A percentile compares a stretch with the other conserved stretches of the same genome.
phyloP scores from a whole-genome alignment of 768 basidiomycete genomes.

The Cystoderma amianthinum region DNA sequence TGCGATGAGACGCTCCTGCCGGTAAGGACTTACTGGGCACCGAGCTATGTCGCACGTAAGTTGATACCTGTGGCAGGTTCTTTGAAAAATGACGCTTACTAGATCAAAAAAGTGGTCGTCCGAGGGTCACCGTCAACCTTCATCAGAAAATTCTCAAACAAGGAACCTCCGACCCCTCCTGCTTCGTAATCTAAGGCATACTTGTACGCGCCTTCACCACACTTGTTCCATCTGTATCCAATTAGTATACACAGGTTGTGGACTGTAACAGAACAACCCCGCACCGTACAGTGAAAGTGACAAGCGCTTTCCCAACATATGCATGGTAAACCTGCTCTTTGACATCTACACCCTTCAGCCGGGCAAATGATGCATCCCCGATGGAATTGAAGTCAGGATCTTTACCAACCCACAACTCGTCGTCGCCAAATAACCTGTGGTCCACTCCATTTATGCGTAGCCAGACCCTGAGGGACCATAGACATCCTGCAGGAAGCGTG shows the following conservation, averaged over 20 bases:
- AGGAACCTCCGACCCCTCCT: conserved; percentile 45
- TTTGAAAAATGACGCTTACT: conserved; percentile 29
- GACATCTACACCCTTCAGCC: conserved; percentile 31
- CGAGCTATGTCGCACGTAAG: conserved; percentile 26
- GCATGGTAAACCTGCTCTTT: conserved; percentile 48
- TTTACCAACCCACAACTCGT: conserved; percentile 59
- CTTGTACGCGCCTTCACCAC: conserved; percentile 37
- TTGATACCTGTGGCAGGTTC: too few relatives aligned
- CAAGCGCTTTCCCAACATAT: conserved; percentile 46
- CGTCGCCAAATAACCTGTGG: conserved; percentile 57
- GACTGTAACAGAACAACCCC: conserved; percentile 6
- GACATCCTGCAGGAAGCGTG: conserved; percentile 42
- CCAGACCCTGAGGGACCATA: conserved; percentile 61
- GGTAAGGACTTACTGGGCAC: conserved; percentile 50
- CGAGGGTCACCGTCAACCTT: conserved; percentile 49
- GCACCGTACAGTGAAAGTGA: conserved; percentile 51
- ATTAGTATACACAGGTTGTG: conserved; percentile 1
- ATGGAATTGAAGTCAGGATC: conserved; percentile 60
- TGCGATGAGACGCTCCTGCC: conserved; percentile 48
- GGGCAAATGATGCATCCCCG: conserved; percentile 48
- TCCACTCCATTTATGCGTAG: conserved; percentile 49
- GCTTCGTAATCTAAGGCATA: conserved; percentile 63
- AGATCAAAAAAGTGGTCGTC: conserved; percentile 50
- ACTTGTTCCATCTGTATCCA: conserved; percentile 44
- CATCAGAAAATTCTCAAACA: conserved; percentile 49